phyloP scores from a whole-genome alignment of 805 yeast species.

The Candida vaughaniae region DNA sequence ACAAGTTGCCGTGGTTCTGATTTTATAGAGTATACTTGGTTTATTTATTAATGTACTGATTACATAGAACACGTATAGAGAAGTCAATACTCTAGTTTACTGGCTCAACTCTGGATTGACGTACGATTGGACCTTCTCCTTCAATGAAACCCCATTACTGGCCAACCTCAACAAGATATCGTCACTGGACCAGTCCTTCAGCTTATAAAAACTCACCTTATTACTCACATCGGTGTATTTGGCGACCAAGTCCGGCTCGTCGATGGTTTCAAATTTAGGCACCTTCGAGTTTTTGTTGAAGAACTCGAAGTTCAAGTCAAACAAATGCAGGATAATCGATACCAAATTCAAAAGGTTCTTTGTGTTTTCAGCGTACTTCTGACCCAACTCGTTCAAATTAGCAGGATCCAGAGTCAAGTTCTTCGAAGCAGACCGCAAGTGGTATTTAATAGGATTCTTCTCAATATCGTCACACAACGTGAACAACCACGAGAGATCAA shows the following conservation, averaged over 20 bases:
- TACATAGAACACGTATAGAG: too few relatives aligned
- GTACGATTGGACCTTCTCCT: constrained; percentile 20
- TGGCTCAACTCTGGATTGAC: background rate
- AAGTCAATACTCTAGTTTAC: too few relatives aligned
- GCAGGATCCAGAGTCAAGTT: constrained; percentile 30
- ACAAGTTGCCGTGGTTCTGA: constrained; percentile 43
- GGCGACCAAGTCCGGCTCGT: constrained; percentile 19
- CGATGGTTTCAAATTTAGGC: constrained; percentile 28
- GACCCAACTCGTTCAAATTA: constrained; percentile 33
- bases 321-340: constrained; percentile 28
- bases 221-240: constrained; percentile 20
- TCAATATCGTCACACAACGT: constrained; percentile 46
- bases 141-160: constrained; percentile 17
- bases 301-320: constrained; percentile 32
- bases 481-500: constrained; percentile 33
- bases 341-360: constrained; percentile 24
- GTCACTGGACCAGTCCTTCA: constrained; percentile 38
- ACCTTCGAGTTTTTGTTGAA: constrained; percentile 37
- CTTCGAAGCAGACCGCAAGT: constrained; percentile 41
- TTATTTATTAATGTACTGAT: constrained; percentile 11
- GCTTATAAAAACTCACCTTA: constrained; percentile 30
- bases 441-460: constrained; percentile 47
- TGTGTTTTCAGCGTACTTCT: constrained; percentile 17
- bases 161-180: constrained; percentile 37
- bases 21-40: background rate